A percentile compares a stretch with the other conserved stretches of the same genome.
phyloP scores from a whole-genome alignment of 2,329 filamentous ascomycete species.

The Fusarium nanum region DNA sequence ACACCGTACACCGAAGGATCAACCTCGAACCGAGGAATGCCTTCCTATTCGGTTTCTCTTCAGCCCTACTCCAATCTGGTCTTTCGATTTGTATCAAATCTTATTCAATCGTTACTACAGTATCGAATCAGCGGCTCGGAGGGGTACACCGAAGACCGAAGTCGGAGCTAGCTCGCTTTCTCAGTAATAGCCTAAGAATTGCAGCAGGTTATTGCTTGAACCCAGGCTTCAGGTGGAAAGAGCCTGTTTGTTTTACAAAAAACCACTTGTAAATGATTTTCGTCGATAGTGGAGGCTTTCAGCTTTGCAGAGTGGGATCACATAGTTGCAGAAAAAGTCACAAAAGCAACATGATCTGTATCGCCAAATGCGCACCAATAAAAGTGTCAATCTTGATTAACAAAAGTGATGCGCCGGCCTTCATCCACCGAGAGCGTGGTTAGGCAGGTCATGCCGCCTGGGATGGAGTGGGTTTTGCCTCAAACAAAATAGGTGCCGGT shows the following conservation, averaged over 20 bases:
- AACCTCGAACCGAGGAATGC: slow-evolving; percentile 14
- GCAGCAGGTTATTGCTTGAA: slow-evolving; percentile 16
- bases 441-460: slow-evolving; percentile 33
- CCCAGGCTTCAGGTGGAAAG: slow-evolving; percentile 1
- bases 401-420: slow-evolving; percentile 33
- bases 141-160: slow-evolving; percentile 44
- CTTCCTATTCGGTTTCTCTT: slow-evolving; percentile 36
- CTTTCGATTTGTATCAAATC: slow-evolving; percentile 23
- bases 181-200: slow-evolving; percentile 18
- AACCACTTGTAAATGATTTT: slow-evolving; percentile 13
- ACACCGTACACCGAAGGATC: slow-evolving; percentile 11
- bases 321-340: background rate
- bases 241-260: slow-evolving; percentile 8
- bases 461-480: slow-evolving; percentile 23
- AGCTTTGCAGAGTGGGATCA: slow-evolving; percentile 11
- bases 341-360: slow-evolving; percentile 29
- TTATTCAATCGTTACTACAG: slow-evolving; percentile 24
- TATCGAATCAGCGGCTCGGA: slow-evolving; percentile 24
- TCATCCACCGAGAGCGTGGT: slow-evolving; percentile 31
- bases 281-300: slow-evolving; percentile 16
- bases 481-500: slow-evolving; percentile 28
- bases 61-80: slow-evolving; percentile 41
- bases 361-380: slow-evolving; percentile 47
- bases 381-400: slow-evolving; percentile 39
- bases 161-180: slow-evolving; percentile 41